Evolutionary conservation across 192 early-diverging fungal species (phyloP).

Genomic region (Funneliformis geosporum): DNA sequence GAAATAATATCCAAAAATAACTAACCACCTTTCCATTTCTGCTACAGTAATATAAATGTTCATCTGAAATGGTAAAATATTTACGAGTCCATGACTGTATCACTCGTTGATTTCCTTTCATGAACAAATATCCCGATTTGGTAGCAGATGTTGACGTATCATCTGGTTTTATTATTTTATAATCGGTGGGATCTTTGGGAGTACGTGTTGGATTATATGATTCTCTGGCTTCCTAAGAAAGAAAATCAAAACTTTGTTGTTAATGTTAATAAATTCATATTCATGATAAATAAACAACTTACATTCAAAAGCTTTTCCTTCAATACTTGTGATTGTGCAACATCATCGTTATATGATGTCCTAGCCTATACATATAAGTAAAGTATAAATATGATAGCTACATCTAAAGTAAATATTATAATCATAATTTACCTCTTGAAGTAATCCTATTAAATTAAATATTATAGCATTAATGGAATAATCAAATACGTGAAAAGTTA

Average conservation of each 20-base stretch:
- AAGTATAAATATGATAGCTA: not conserved
- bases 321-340: slow-evolving; percentile 21
- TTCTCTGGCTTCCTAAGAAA: slow-evolving; percentile 28
- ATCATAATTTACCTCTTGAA: slow-evolving; percentile 47
- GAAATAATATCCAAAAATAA: not conserved
- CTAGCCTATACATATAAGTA: slow-evolving; percentile 17
- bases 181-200: slow-evolving; percentile 36
- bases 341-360: slow-evolving; percentile 19
- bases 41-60: slow-evolving; percentile 52
- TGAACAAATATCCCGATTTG: slow-evolving; percentile 79
- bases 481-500: slow-evolving; percentile 34
- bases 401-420: not conserved
- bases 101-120: slow-evolving; percentile 72
- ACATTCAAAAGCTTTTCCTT: slow-evolving; percentile 20
- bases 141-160: slow-evolving; percentile 45
- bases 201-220: slow-evolving; percentile 23
- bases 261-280: not conserved
- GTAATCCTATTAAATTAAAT: slow-evolving; percentile 35
- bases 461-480: too few relatives aligned
- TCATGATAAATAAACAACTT: not conserved
- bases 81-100: slow-evolving; percentile 78
- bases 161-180: slow-evolving; percentile 42
- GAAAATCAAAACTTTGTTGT: not conserved
- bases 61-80: slow-evolving; percentile 72
- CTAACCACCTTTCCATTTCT: slow-evolving; percentile 42